Percentiles rank a stretch among this genome's conserved stretches.
These are phyloP conservation scores for Trichoderma aggressivum DNA, from an alignment of 2,329 filamentous ascomycete genomes.

Conservation along the genomic window DNA sequence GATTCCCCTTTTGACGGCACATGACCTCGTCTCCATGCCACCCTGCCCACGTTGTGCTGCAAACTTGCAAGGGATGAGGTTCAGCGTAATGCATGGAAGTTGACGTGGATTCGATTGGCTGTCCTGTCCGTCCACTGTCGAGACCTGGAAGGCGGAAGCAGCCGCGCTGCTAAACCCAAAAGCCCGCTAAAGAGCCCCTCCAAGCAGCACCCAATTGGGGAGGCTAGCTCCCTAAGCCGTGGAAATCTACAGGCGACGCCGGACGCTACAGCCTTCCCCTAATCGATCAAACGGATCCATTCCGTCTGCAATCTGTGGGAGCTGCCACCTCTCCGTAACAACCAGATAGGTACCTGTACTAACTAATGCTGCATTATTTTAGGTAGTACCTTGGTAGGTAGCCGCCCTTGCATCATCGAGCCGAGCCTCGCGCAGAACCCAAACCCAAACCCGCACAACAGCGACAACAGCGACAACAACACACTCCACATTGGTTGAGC, in stretches of 20 bases:
- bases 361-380: too few relatives aligned
- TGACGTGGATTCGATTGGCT: not conserved
- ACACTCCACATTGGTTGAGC: not conserved
- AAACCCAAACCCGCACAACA: not conserved
- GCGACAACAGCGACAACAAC: not conserved
- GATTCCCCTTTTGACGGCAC: not conserved
- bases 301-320: too few relatives aligned
- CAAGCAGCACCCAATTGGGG: not conserved
- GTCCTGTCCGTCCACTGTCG: too few relatives aligned
- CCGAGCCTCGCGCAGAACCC: not conserved
- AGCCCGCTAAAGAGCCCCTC: not conserved
- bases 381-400: too few relatives aligned
- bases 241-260: not conserved
- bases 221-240: not conserved
- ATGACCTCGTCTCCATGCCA: not conserved
- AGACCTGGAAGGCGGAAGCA: not conserved
- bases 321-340: not conserved
- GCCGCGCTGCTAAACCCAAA: not conserved
- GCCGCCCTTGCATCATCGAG: conserved; percentile 5
- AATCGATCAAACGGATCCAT: not conserved
- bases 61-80: not conserved
- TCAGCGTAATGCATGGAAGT: not conserved
- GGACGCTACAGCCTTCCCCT: not conserved
- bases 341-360: not conserved
- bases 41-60: not conserved